Percentiles rank a stretch among this genome's conserved stretches.
Conservation (phyloP, 306 rosid genomes). For the Pterocarpus macrocarpus region DNA sequence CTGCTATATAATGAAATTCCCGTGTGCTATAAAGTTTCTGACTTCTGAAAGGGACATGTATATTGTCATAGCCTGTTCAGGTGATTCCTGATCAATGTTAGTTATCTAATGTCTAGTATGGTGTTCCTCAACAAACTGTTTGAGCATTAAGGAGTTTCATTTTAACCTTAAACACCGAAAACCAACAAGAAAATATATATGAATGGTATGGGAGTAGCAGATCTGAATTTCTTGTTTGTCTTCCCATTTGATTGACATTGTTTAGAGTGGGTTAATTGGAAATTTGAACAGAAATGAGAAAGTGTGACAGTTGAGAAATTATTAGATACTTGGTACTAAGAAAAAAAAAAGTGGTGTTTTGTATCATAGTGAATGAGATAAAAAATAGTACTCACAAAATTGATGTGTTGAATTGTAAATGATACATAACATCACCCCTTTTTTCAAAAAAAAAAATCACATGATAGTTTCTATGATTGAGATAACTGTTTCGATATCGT, state of each 20-base stretch:
- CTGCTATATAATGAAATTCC: neutral
- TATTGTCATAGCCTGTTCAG: neutral
- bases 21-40: slow-evolving; percentile 14
- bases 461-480: neutral
- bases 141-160: neutral
- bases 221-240: neutral
- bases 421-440: no score
- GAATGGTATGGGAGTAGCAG: no score
- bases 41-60: slow-evolving; percentile 23
- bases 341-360: no score
- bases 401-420: no score
- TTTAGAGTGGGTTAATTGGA: neutral
- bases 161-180: neutral
- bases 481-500: no score
- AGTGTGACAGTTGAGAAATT: neutral
- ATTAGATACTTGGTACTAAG: no score
- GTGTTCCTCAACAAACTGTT: neutral
- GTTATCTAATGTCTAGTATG: slow-evolving; percentile 1
- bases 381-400: no score
- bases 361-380: no score
- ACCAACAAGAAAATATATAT: no score
- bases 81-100: neutral
- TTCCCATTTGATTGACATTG: neutral
- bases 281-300: neutral
- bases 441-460: no score